Evolutionary conservation across 169 alveolate species (phyloP).

Genomic region (Plasmodium gonderi): DNA sequence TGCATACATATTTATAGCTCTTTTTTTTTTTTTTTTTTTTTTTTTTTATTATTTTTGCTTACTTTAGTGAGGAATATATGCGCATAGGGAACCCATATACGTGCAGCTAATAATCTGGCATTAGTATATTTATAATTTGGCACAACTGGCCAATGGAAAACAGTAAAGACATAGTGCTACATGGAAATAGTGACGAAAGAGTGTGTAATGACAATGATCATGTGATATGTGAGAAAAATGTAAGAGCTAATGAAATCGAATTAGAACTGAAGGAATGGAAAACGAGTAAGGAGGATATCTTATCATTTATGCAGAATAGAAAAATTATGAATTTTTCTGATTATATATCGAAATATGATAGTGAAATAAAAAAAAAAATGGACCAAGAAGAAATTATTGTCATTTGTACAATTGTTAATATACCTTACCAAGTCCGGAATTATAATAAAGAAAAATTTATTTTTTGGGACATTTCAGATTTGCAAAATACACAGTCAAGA

Average conservation of each 20-base stretch:
- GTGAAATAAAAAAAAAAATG: slow-evolving; percentile 50
- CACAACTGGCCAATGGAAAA: not conserved
- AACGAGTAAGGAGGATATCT: slow-evolving; percentile 29
- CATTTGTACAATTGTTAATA: slow-evolving; percentile 59
- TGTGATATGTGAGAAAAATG: not conserved
- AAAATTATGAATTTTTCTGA: slow-evolving; percentile 30
- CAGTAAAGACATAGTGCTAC: not conserved
- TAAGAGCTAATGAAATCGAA: slow-evolving; percentile 27
- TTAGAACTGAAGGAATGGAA: slow-evolving; percentile 28
- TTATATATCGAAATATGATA: slow-evolving; percentile 46
- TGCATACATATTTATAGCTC: not conserved
- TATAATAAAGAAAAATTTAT: slow-evolving; percentile 55
- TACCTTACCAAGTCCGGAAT: slow-evolving; percentile 61
- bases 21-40: slow-evolving; percentile 1
- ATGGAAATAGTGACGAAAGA: not conserved
- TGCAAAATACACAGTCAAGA: slow-evolving; percentile 51
- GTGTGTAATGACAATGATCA: not conserved
- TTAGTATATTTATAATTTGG: not conserved
- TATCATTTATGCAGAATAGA: slow-evolving; percentile 8
- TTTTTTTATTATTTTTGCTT: not conserved
- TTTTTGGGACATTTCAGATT: slow-evolving; percentile 73
- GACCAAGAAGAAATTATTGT: slow-evolving; percentile 11
- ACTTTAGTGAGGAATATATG: not conserved
- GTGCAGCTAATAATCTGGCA: not conserved
- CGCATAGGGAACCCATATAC: not conserved